Conservation (phyloP, 2,329 filamentous ascomycete species). For the Aspergillus oerlinghausenensis region DNA sequence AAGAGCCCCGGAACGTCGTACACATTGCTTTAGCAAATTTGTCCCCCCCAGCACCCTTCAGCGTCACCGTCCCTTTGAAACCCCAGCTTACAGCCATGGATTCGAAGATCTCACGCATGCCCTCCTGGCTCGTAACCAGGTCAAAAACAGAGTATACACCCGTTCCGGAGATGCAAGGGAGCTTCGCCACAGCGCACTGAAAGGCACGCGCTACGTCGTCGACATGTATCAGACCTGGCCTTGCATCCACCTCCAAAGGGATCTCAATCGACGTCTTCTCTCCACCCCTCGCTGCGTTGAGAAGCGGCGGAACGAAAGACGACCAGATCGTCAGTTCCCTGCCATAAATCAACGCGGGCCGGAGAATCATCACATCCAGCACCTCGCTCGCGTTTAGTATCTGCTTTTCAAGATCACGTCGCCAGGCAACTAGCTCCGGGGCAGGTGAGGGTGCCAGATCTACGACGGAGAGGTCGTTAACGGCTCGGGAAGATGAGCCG, state of each 20-base stretch:
- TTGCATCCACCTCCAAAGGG: background rate
- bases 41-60: too few relatives aligned
- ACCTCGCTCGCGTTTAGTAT: background rate
- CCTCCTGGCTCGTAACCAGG: conserved; percentile 23
- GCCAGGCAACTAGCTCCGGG: background rate
- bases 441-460: background rate
- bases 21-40: too few relatives aligned
- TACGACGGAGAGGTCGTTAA: conserved; percentile 20
- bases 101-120: conserved; percentile 18
- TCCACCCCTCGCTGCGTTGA: conserved; percentile 4
- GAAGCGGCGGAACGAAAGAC: conserved; percentile 12
- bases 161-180: conserved; percentile 16
- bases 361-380: conserved; percentile 3
- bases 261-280: background rate
- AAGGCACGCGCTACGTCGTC: conserved; percentile 36
- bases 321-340: conserved; percentile 28
- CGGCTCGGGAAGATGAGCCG: conserved; percentile 22
- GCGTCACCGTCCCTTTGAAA: too few relatives aligned
- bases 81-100: too few relatives aligned
- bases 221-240: conserved; percentile 14
- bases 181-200: conserved; percentile 29
- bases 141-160: conserved; percentile 37
- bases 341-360: conserved; percentile 28
- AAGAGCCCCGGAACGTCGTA: too few relatives aligned
- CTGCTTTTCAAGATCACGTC: background rate